phyloP scores from a whole-genome alignment of 78 protist species.

The Creolimax fragrantissima region DNA sequence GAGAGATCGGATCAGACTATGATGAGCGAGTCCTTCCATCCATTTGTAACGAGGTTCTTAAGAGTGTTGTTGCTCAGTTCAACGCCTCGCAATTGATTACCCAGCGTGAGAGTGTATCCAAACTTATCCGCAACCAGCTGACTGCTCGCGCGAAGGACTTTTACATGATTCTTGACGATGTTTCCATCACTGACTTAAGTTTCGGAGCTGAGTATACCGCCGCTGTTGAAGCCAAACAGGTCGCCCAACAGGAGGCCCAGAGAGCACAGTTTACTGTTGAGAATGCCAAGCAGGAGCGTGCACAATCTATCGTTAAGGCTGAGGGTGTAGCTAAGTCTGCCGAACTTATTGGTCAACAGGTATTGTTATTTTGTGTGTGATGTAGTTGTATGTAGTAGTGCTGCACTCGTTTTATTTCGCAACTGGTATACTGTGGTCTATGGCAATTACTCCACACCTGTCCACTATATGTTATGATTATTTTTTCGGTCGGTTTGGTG shows the following conservation, averaged over 20 bases:
- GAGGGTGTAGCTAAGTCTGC: conserved; percentile 94
- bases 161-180: conserved; percentile 78
- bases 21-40: conserved; percentile 85
- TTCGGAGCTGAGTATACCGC: conserved; percentile 84
- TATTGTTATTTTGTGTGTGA: not conserved
- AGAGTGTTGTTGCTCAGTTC: conserved; percentile 85
- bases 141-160: conserved; percentile 74
- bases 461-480: no score
- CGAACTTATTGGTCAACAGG: conserved; percentile 55
- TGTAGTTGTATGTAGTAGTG: not conserved
- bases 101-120: conserved; percentile 66
- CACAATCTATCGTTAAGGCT: conserved; percentile 71
- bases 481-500: no score
- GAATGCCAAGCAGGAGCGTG: conserved; percentile 81
- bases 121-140: conserved; percentile 47
- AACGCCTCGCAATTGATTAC: conserved; percentile 91
- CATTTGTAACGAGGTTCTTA: conserved; percentile 86
- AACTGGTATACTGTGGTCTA: no score
- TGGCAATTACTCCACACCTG: no score
- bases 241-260: conserved; percentile 92
- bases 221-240: conserved; percentile 92
- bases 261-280: conserved; percentile 85
- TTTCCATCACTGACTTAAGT: conserved; percentile 76
- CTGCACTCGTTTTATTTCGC: not conserved
- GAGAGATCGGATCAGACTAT: conserved; percentile 76